A percentile compares a stretch with the other conserved stretches of the same genome.
phyloP scores from a whole-genome alignment of 2,329 filamentous ascomycete species.

The Pochonia chlamydosporia region DNA sequence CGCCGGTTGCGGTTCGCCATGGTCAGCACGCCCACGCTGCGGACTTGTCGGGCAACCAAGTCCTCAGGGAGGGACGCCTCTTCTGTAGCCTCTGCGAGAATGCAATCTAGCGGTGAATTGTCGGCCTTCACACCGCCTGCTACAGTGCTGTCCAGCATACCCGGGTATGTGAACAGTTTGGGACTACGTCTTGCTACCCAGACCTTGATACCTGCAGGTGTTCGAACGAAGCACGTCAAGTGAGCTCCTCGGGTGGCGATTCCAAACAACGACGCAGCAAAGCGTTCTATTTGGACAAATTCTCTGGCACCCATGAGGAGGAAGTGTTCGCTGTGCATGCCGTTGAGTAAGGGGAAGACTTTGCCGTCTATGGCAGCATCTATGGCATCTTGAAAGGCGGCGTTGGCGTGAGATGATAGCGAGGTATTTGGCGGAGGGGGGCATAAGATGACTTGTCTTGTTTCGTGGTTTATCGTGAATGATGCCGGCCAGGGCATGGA shows the following conservation, averaged over 20 bases:
- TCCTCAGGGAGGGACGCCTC: constrained; percentile 48
- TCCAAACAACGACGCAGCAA: constrained; percentile 59
- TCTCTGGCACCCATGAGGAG: constrained; percentile 31
- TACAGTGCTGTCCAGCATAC: constrained; percentile 74
- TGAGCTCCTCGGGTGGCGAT: constrained; percentile 61
- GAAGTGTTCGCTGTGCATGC: constrained; percentile 37
- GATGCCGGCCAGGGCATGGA: constrained; percentile 40
- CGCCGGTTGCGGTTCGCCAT: constrained; percentile 23
- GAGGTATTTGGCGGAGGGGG: constrained; percentile 16
- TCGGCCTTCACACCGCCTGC: constrained; percentile 68
- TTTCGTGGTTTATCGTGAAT: constrained; percentile 29
- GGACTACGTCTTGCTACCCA: constrained; percentile 66
- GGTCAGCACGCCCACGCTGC: constrained; percentile 28
- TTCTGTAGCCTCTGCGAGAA: constrained; percentile 67
- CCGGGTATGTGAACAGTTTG: constrained; percentile 66
- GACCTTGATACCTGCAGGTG: constrained; percentile 45
- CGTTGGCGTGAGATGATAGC: constrained; percentile 26
- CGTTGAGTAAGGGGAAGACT: constrained; percentile 32
- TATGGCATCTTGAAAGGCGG: constrained; percentile 33
- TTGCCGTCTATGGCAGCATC: constrained; percentile 29
- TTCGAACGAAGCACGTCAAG: constrained; percentile 54
- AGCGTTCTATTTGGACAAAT: constrained; percentile 49
- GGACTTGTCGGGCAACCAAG: constrained; percentile 19
- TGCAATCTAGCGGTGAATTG: constrained; percentile 59
- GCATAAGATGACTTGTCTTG: constrained; percentile 26